Percentiles rank a stretch among this genome's conserved stretches.
phyloP scores from a whole-genome alignment of 78 protist species.

The Tieghemostelium lacteum region DNA sequence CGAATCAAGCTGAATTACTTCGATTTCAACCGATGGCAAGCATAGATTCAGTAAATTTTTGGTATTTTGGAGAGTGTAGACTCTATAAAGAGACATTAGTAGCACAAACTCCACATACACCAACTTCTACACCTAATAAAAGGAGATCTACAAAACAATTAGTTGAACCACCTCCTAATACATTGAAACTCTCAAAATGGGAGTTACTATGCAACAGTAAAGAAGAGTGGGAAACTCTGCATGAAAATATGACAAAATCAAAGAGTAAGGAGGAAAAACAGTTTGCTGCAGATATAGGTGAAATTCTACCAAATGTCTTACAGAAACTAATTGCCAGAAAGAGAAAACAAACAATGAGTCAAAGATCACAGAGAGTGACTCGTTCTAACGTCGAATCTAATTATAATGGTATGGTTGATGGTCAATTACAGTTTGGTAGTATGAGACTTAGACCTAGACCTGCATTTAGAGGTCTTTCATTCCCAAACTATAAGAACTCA shows the following conservation, averaged over 20 bases:
- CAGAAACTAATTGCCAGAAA: neutral
- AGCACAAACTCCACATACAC: no score
- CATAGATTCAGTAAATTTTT: constrained; percentile 1
- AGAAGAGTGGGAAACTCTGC: constrained; percentile 39
- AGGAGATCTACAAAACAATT: neutral
- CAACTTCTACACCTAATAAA: neutral
- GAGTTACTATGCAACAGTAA: constrained; percentile 34
- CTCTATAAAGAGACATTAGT: constrained; percentile 46
- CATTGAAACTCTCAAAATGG: constrained; percentile 23
- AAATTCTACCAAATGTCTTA: neutral
- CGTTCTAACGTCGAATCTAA: neutral
- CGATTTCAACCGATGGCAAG: constrained; percentile 23
- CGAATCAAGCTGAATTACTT: constrained; percentile 9
- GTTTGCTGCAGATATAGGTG: neutral
- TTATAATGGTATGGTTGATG: no score
- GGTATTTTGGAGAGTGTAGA: constrained; percentile 57
- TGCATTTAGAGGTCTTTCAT: neutral
- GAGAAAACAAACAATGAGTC: neutral
- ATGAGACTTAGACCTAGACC: neutral
- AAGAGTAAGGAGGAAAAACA: neutral
- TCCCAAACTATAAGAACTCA: neutral
- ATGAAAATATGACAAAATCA: neutral
- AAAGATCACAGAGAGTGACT: neutral
- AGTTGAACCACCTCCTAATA: neutral
- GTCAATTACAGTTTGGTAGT: neutral